Evolutionary conservation across 352 stramenopile species (phyloP).

Genomic region (Phytophthora europaea): DNA sequence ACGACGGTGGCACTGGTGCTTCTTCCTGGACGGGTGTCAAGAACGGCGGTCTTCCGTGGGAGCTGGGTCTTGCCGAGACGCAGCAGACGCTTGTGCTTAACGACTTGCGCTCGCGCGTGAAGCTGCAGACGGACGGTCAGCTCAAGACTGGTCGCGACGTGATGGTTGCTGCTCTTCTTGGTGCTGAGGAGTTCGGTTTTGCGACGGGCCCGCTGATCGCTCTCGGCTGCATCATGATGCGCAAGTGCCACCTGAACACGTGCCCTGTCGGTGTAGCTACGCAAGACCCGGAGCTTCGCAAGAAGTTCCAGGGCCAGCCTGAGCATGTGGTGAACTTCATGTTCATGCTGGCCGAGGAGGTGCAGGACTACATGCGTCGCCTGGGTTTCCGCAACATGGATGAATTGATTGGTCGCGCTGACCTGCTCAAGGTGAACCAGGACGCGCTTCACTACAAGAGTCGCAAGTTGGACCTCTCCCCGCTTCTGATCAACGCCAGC

Average conservation of each 20-base stretch:
- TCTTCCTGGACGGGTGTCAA: conserved; percentile 96
- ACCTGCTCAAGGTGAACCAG: conserved; percentile 94
- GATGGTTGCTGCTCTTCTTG: conserved; percentile 94
- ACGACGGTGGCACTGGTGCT: conserved; percentile 96
- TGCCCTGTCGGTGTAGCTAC: conserved; percentile 99
- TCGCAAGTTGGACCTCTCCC: conserved; percentile 91
- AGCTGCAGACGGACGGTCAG: conserved; percentile 97
- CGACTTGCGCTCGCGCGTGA: conserved; percentile 93
- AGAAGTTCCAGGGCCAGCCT: conserved; percentile 96
- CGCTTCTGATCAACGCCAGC: conserved; percentile 93
- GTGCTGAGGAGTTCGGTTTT: conserved; percentile 98
- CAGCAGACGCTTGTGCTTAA: conserved; percentile 98
- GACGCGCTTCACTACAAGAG: conserved; percentile 80
- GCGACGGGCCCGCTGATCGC: conserved; percentile 95
- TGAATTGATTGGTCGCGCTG: conserved; percentile 95
- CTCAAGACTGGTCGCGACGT: conserved; percentile 96
- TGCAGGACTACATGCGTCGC: conserved; percentile 79
- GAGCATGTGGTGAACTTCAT: conserved; percentile 99
- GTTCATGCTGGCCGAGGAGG: conserved; percentile 96
- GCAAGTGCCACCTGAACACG: conserved; percentile 98
- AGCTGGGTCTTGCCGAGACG: conserved; percentile 96
- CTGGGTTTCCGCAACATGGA: conserved; percentile 94
- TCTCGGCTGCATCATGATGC: conserved; percentile 99
- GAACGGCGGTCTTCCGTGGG: conserved; percentile 95
- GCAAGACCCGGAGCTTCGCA: conserved; percentile 96